Base-by-base conservation (phyloP, 331 rosid genomes). In the Quercus phellos region DNA sequence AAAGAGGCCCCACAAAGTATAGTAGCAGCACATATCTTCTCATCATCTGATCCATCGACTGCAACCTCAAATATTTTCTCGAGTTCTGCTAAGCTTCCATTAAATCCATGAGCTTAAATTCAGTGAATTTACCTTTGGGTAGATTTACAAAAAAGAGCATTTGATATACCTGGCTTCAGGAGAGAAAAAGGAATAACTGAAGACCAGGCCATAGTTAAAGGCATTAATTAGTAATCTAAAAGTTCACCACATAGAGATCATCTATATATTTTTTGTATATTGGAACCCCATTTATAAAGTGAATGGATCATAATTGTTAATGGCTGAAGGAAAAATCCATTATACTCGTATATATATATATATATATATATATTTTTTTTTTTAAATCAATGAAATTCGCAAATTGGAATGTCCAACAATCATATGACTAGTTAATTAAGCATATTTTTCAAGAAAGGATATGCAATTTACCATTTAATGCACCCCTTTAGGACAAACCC, bases 41-140 rank as follows among this genome's bases (percentile, higher is more conserved):
- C 97, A 66, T 90, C 96, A 67, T 91, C 87, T 59, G 99, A 87
- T 91, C 97, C 99, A 70, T 87, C 85, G 80, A 84, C 85, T 80
- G 96, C 98, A 84, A 93, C 72, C 84, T 88, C 94, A 81, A 91
- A 93, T 80, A 91, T 77, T 79, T 91, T 95, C 91, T 95, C 93
- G 84, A 95, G 90, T 63, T 95, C 99, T 93, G 99, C 96, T 85
- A 95, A 93, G 90, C 99, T 93, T 95, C 97, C 98, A 95, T 93
- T 89, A 93, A 95, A 95, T 80, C 94, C 96, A 95, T 90, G 94
- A 95, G 98, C 91, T 87, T 93, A 95, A 91, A 87, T 90, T 95
- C 97, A 93, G 97, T 93, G 77, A 94, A 90, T 86, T 93, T 90
- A 90, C 87, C 90, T 86, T 91, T 91, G 88, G 91, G 81, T 84